A percentile compares a stretch with the other conserved stretches of the same genome.
phyloP scores from a whole-genome alignment of 2,329 filamentous ascomycete species.

The Geosmithia putterillii region DNA sequence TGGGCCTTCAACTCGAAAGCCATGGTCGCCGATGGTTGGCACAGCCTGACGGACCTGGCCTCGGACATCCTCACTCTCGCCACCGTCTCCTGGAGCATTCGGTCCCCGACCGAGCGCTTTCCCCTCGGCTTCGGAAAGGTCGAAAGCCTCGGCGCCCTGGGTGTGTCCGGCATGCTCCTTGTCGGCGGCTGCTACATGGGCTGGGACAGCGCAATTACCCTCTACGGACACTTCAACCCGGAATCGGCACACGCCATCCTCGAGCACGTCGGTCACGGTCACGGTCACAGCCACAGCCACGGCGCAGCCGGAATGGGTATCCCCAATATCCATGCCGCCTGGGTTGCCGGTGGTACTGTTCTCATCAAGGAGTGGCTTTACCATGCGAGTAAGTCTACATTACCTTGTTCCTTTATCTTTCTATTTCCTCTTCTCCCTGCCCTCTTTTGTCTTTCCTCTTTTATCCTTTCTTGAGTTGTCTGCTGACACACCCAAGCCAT shows the following conservation, averaged over 20 bases:
- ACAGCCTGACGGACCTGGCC: constrained; percentile 88
- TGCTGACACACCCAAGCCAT: constrained; percentile 48
- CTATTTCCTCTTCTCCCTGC: too few species aligned
- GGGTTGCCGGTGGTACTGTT: constrained; percentile 85
- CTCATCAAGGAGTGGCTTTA: constrained; percentile 95
- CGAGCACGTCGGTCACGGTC: constrained; percentile 49
- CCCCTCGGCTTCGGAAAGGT: constrained; percentile 93
- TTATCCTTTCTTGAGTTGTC: not conserved
- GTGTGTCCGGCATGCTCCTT: constrained; percentile 83
- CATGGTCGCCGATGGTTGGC: constrained; percentile 86
- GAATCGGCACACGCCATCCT: constrained; percentile 55
- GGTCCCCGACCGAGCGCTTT: constrained; percentile 70
- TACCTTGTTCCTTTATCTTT: too few species aligned
- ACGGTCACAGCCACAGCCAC: constrained; percentile 50
- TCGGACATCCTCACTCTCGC: constrained; percentile 90
- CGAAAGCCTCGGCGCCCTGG: constrained; percentile 88
- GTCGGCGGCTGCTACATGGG: constrained; percentile 89
- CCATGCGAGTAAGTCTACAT: constrained; percentile 85
- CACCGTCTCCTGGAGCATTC: constrained; percentile 87
- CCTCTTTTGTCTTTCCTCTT: not conserved
- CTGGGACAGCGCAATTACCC: constrained; percentile 53
- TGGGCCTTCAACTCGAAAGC: constrained; percentile 92
- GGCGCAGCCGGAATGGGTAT: constrained; percentile 29
- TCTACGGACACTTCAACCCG: constrained; percentile 63
- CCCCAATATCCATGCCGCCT: constrained; percentile 87